These are phyloP conservation scores for Diaporthe longicolla DNA, from an alignment of 2,329 filamentous ascomycete species.

Conservation along the genomic window DNA sequence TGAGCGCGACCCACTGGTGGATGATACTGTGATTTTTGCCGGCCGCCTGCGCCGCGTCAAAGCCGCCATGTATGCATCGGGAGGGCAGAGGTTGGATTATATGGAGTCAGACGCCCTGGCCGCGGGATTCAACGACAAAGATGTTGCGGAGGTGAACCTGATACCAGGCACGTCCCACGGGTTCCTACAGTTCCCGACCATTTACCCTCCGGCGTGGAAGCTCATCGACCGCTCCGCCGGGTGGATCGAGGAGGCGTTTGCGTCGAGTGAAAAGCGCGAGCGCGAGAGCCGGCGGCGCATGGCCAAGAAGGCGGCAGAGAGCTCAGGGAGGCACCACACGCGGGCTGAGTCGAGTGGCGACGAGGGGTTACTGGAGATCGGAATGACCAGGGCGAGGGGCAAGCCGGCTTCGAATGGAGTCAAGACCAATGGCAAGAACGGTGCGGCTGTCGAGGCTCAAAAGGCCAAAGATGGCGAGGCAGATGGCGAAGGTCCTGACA, in stretches of 20 bases:
- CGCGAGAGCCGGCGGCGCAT: constrained; percentile 48
- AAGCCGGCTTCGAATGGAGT: constrained; percentile 41
- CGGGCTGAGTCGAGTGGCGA: constrained; percentile 78
- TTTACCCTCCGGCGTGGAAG: constrained; percentile 93
- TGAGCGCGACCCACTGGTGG: constrained; percentile 93
- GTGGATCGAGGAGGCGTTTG: constrained; percentile 88
- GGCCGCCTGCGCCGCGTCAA: constrained; percentile 88
- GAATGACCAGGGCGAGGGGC: constrained; percentile 69
- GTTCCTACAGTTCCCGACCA: constrained; percentile 89
- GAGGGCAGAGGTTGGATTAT: constrained; percentile 67
- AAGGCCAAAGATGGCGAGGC: constrained; percentile 44
- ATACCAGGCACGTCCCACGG: constrained; percentile 94
- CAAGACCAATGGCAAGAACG: constrained; percentile 46
- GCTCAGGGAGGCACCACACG: constrained; percentile 60
- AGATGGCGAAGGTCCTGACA: constrained; percentile 45
- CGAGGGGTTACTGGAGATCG: constrained; percentile 90
- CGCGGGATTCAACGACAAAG: constrained; percentile 77
- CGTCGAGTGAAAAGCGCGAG: constrained; percentile 61
- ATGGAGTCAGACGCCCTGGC: constrained; percentile 58
- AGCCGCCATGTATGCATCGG: constrained; percentile 64
- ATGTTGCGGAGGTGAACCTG: constrained; percentile 84
- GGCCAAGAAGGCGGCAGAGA: constrained; percentile 41
- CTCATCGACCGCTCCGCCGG: constrained; percentile 82
- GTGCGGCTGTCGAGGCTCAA: constrained; percentile 43
- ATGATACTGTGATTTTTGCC: constrained; percentile 97